phyloP scores from a whole-genome alignment of 2,329 filamentous ascomycete genomes.

The Dactylellina sp. region DNA sequence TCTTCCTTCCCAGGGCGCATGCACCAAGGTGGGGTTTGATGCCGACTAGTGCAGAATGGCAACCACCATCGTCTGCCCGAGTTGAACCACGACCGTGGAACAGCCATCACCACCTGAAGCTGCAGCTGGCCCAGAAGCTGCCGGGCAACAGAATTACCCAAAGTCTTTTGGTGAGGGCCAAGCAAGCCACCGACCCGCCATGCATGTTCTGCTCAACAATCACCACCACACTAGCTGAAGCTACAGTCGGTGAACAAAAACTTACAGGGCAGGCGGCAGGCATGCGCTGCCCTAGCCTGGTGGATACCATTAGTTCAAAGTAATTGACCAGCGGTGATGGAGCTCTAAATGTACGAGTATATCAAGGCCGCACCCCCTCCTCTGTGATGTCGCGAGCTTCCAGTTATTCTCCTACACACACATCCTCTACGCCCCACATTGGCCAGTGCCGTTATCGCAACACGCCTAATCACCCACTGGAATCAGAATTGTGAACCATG shows the following conservation, averaged over 20 bases:
- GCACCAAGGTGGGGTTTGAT: slow-evolving; percentile 45
- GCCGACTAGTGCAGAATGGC: slow-evolving; percentile 39
- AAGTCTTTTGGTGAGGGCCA: slow-evolving; percentile 17
- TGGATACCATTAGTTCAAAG: slow-evolving; percentile 8
- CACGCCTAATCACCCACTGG: slow-evolving; percentile 17
- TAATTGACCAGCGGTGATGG: slow-evolving; percentile 4
- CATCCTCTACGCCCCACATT: slow-evolving; percentile 14
- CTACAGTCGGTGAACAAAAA: background rate
- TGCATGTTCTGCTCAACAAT: slow-evolving; percentile 50
- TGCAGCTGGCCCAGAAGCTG: background rate
- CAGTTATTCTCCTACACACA: slow-evolving; percentile 1
- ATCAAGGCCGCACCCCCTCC: slow-evolving; percentile 28
- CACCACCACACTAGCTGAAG: slow-evolving; percentile 14
- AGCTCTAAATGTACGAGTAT: slow-evolving; percentile 30
- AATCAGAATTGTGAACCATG: slow-evolving; percentile 23
- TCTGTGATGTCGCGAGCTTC: slow-evolving; percentile 3
- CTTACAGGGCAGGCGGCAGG: slow-evolving; percentile 16
- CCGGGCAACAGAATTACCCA: slow-evolving; percentile 4
- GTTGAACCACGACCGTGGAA: slow-evolving; percentile 32
- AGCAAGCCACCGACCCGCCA: slow-evolving; percentile 42
- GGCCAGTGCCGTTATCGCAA: slow-evolving; percentile 45
- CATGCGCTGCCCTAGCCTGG: slow-evolving; percentile 1
- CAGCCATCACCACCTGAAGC: slow-evolving; percentile 11
- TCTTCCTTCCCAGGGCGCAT: slow-evolving; percentile 39
- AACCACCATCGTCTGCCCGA: slow-evolving; percentile 21